These are phyloP conservation scores for Nematocida parisii DNA, from an alignment of 371 early-diverging fungal species.

Conservation along the genomic window DNA sequence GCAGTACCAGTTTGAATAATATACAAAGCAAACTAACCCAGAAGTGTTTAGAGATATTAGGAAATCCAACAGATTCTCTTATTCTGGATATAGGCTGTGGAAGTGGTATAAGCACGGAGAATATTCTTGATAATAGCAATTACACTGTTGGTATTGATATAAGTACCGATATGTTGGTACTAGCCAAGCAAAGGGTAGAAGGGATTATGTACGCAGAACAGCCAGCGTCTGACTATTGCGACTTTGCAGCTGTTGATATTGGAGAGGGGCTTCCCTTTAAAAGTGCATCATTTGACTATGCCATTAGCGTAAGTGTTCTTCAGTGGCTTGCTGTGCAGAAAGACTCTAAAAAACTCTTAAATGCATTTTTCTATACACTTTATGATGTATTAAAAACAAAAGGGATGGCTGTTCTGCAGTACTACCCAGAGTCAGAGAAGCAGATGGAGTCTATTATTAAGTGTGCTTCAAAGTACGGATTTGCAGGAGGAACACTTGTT, in stretches of 20 bases:
- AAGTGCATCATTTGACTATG: slow-evolving; percentile 93
- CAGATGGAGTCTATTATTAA: slow-evolving; percentile 85
- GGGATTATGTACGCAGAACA: slow-evolving; percentile 19
- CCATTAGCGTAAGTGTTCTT: slow-evolving; percentile 89
- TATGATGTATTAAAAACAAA: slow-evolving; percentile 81
- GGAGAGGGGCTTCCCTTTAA: slow-evolving; percentile 88
- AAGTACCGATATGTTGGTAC: slow-evolving; percentile 46
- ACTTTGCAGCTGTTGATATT: slow-evolving; percentile 76
- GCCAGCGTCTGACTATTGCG: slow-evolving; percentile 52
- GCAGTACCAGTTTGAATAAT: slow-evolving; percentile 64
- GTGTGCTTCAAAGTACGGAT: slow-evolving; percentile 84
- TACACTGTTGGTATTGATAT: slow-evolving; percentile 56
- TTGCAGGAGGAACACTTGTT: slow-evolving; percentile 84
- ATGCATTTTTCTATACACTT: slow-evolving; percentile 83
- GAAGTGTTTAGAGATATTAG: slow-evolving; percentile 66
- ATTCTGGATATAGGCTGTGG: slow-evolving; percentile 95
- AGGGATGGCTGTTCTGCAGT: slow-evolving; percentile 90
- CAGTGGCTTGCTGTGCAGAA: slow-evolving; percentile 95
- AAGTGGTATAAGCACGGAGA: slow-evolving; percentile 86
- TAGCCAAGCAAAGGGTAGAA: slow-evolving; percentile 37
- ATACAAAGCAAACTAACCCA: slow-evolving; percentile 66
- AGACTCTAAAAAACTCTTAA: slow-evolving; percentile 78
- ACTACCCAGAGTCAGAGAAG: slow-evolving; percentile 89
- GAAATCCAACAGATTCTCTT: slow-evolving; percentile 55
- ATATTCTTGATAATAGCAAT: slow-evolving; percentile 79